phyloP scores from a whole-genome alignment of 495 filamentous ascomycete species.

The Penicillium nucicola region DNA sequence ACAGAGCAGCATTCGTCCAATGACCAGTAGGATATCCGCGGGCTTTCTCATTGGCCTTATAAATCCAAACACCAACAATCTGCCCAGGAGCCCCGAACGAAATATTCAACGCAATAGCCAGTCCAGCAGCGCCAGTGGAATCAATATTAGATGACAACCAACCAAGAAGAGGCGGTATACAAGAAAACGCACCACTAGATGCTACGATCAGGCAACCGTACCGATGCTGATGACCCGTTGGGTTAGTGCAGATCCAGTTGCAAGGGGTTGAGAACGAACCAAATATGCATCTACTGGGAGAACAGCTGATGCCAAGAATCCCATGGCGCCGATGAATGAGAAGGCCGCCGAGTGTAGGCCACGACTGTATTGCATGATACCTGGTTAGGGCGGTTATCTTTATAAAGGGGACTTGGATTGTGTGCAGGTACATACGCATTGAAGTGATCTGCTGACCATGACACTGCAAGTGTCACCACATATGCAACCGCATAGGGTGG shows the following conservation, averaged over 20 bases:
- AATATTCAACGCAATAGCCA: constrained; percentile 65
- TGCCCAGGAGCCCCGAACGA: constrained; percentile 60
- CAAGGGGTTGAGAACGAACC: constrained; percentile 12
- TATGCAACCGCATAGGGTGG: constrained; percentile 67
- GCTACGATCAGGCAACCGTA: constrained; percentile 68
- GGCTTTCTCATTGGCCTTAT: constrained; percentile 55
- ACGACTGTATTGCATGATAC: constrained; percentile 27
- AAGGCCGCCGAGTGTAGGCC: constrained; percentile 52
- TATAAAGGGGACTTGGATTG: too few species aligned
- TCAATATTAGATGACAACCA: constrained; percentile 65
- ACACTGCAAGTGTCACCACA: constrained; percentile 49
- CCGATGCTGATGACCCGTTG: constrained; percentile 30
- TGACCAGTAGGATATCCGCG: constrained; percentile 63
- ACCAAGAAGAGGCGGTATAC: constrained; percentile 61
- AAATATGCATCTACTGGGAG: constrained; percentile 56
- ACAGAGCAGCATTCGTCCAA: constrained; percentile 43
- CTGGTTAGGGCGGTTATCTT: too few species aligned
- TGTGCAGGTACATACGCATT: constrained; percentile 39
- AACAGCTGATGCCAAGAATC: constrained; percentile 59
- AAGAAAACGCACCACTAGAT: constrained; percentile 49
- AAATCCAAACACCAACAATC: constrained; percentile 70
- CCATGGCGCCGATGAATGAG: constrained; percentile 55
- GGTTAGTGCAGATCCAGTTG: too few species aligned
- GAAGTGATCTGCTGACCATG: constrained; percentile 61
- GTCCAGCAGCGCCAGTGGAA: constrained; percentile 55